phyloP scores from a whole-genome alignment of 2,329 filamentous ascomycete genomes.

The Alternaria conjuncta region DNA sequence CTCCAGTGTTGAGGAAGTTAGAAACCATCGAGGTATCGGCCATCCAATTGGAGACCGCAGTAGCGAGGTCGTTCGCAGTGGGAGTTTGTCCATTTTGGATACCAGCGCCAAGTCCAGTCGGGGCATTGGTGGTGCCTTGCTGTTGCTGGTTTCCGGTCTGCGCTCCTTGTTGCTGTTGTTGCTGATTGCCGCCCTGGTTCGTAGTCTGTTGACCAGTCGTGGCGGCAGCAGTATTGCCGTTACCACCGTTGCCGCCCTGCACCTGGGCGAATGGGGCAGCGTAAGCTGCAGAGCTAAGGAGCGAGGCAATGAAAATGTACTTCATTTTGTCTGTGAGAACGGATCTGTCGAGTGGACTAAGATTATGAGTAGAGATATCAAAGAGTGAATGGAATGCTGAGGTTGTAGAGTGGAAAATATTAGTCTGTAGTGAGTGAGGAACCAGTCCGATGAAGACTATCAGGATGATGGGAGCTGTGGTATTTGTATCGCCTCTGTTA shows the following conservation, averaged over 20 bases:
- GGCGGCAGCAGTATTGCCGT: constrained; percentile 5
- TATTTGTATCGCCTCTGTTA: constrained; percentile 32
- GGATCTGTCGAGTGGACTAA: constrained; percentile 24
- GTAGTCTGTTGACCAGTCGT: constrained; percentile 11
- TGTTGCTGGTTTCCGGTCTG: background rate
- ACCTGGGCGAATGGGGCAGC: constrained; percentile 40
- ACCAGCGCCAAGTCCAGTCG: constrained; percentile 26
- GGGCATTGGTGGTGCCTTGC: constrained; percentile 3
- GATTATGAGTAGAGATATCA: constrained; percentile 13
- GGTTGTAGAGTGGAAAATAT: constrained; percentile 24
- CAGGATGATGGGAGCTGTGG: constrained; percentile 9
- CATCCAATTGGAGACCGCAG: constrained; percentile 47
- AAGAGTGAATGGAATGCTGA: constrained; percentile 22
- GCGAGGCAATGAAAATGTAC: constrained; percentile 44
- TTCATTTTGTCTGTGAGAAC: constrained; percentile 39
- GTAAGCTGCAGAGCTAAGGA: constrained; percentile 40
- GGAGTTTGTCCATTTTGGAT: constrained; percentile 35
- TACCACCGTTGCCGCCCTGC: constrained; percentile 7
- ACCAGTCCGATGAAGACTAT: constrained; percentile 34
- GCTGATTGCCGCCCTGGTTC: constrained; percentile 11
- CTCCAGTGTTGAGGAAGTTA: constrained; percentile 46
- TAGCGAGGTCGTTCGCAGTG: constrained; percentile 36
- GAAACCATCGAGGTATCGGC: constrained; percentile 49
- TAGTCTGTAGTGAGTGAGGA: constrained; percentile 37
- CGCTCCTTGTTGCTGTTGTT: constrained; percentile 2